Evolutionary conservation across 2,329 filamentous ascomycete species (phyloP).

Genomic region (Botrytis tulipae): DNA sequence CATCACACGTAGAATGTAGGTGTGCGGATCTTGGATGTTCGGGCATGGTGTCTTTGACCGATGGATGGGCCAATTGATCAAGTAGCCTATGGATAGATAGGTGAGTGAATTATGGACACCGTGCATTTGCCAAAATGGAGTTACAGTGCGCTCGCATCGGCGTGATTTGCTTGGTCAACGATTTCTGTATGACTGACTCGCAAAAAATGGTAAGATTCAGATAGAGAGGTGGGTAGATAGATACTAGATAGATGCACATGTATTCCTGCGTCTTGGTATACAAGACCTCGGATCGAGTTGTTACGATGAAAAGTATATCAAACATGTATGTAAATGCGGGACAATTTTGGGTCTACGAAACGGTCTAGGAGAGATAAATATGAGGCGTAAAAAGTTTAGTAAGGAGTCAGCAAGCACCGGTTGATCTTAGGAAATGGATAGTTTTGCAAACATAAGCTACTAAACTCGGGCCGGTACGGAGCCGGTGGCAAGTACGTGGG

Average conservation of each 20-base stretch:
- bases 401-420: not conserved
- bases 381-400: not conserved
- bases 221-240: not conserved
- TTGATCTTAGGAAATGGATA: not conserved
- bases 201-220: not conserved
- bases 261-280: not conserved
- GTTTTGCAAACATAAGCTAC: not conserved
- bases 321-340: not conserved
- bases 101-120: not conserved
- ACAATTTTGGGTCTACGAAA: not conserved
- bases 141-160: conserved; percentile 1
- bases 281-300: conserved; percentile 11
- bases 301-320: not conserved
- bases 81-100: not conserved
- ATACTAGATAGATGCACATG: not conserved
- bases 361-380: not conserved
- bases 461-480: conserved; percentile 10
- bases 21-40: conserved; percentile 4
- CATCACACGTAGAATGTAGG: not conserved
- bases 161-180: conserved; percentile 2
- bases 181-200: not conserved
- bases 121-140: not conserved
- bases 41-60: not conserved
- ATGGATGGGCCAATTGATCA: not conserved
- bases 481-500: not conserved